Percentiles rank a stretch among this genome's conserved stretches.
Evolutionary conservation across 1,284 basidiomycete genomes (phyloP).

Genomic region (Boletellus dicymbophilus): DNA sequence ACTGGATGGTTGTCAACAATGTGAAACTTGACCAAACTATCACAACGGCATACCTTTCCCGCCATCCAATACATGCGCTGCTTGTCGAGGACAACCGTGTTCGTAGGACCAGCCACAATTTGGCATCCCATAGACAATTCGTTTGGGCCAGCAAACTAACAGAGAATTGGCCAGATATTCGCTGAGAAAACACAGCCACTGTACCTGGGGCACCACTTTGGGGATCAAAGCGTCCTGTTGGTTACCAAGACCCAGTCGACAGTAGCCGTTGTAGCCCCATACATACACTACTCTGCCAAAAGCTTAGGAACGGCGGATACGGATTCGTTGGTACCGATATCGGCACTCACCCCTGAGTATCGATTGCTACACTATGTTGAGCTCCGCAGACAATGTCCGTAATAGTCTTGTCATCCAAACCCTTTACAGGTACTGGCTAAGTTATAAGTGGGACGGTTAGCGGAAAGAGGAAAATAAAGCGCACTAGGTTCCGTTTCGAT

Average conservation of each 20-base stretch:
- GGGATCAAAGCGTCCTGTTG: slow-evolving; percentile 82
- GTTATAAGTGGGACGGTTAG: slow-evolving; percentile 4
- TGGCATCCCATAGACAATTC: slow-evolving; percentile 60
- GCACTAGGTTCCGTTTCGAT: slow-evolving; percentile 75
- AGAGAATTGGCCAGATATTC: neutral
- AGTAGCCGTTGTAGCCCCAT: slow-evolving; percentile 87
- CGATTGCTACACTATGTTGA: slow-evolving; percentile 84
- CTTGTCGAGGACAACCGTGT: slow-evolving; percentile 82
- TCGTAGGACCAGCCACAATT: slow-evolving; percentile 82
- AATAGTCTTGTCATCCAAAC: slow-evolving; percentile 75
- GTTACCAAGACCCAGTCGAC: slow-evolving; percentile 80
- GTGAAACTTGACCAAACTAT: neutral
- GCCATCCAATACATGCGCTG: slow-evolving; percentile 86
- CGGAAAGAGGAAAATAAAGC: slow-evolving; percentile 3
- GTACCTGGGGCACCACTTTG: slow-evolving; percentile 74
- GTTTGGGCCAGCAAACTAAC: slow-evolving; percentile 73
- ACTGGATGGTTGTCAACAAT: slow-evolving; percentile 46
- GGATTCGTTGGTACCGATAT: neutral
- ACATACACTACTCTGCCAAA: slow-evolving; percentile 65
- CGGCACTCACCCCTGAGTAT: slow-evolving; percentile 71
- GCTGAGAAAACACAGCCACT: neutral
- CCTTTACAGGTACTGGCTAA: slow-evolving; percentile 64
- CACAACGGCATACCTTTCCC: slow-evolving; percentile 59
- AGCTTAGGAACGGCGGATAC: slow-evolving; percentile 6
- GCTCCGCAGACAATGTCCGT: slow-evolving; percentile 83